Evolutionary conservation across 2,329 filamentous ascomycete species (phyloP).

Genomic region (Chrysosporium keratinophilum): DNA sequence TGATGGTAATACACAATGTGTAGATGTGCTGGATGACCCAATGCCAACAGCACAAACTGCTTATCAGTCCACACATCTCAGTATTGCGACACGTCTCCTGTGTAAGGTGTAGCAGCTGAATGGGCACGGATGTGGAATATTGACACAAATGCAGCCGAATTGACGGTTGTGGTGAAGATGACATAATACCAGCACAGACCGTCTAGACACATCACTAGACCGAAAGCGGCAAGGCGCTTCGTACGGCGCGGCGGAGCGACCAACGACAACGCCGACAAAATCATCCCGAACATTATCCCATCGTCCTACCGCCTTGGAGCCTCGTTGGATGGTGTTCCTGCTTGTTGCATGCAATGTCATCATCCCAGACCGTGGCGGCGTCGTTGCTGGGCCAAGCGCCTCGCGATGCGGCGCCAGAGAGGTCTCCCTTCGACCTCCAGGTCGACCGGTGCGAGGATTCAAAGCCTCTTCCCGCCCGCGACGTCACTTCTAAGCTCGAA

Average conservation of each 20-base stretch:
- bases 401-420: constrained; percentile 34
- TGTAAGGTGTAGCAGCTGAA: neutral
- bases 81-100: too few species aligned
- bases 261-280: constrained; percentile 11
- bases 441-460: constrained; percentile 1
- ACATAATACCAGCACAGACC: neutral
- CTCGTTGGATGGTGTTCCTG: constrained; percentile 16
- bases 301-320: constrained; percentile 8
- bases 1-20: neutral
- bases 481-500: constrained; percentile 24
- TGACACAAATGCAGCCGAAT: neutral
- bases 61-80: too few species aligned
- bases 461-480: constrained; percentile 22
- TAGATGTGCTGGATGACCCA: neutral
- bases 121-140: neutral
- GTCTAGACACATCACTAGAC: constrained; percentile 3
- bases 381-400: constrained; percentile 38
- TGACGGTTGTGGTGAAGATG: neutral
- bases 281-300: constrained; percentile 9
- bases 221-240: neutral
- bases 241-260: constrained; percentile 4
- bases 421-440: constrained; percentile 33
- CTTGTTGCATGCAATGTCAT: constrained; percentile 35
- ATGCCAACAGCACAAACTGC: too few species aligned
- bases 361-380: constrained; percentile 40